Base-by-base conservation (phyloP, 2,329 filamentous ascomycete species). In the Chlorencoelia australis region DNA sequence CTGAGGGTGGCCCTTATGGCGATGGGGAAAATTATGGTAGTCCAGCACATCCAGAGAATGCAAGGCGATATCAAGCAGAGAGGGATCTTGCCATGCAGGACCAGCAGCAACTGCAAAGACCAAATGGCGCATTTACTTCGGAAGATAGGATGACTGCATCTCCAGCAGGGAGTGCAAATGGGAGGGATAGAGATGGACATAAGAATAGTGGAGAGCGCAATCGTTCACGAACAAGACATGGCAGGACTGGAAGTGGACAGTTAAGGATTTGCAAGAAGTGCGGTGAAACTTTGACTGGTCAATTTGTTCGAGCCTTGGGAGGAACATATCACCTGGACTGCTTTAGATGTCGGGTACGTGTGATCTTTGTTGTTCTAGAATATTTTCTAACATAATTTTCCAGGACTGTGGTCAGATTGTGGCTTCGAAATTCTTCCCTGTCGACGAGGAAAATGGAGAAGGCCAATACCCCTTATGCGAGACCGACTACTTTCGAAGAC, bases 331-430 rank as follows among this genome's bases (percentile, higher is more conserved):
- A 98, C 66, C 66, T 98, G 48, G 89, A 98, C 60, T 98, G 91
- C 69, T 98, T 98, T 64, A 93, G 86, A 59, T 98, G 91, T 62
- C 76, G 86, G 64, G 89, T 95, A 73, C 33, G 48, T 49, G 18
- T 29, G 18, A 19, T 30, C 15, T 16, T 35, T 36, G 30, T 33
- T 41, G 30, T 13, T 40, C 41, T n/a, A n/a, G n/a, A n/a, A n/a
- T n/a, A n/a, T n/a, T n/a, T n/a, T n/a, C n/a, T n/a, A n/a, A n/a
- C 53, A 42, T 55, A 41, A 33, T 16, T 24, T 35, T 48, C 27
- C 57, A 96, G 89, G 91, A 98, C 59, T 98, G 91, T 56, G 86
- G 84, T 49, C 82, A 94, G 60, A 94, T 96, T 42, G 91, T 98
- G 24, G 91, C 91, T 27, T 95, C 89, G 35, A 98, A 98, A 55